A percentile compares a stretch with the other conserved stretches of the same genome.
phyloP scores from a whole-genome alignment of 2,329 filamentous ascomycete genomes.

The Xylogone sp. region DNA sequence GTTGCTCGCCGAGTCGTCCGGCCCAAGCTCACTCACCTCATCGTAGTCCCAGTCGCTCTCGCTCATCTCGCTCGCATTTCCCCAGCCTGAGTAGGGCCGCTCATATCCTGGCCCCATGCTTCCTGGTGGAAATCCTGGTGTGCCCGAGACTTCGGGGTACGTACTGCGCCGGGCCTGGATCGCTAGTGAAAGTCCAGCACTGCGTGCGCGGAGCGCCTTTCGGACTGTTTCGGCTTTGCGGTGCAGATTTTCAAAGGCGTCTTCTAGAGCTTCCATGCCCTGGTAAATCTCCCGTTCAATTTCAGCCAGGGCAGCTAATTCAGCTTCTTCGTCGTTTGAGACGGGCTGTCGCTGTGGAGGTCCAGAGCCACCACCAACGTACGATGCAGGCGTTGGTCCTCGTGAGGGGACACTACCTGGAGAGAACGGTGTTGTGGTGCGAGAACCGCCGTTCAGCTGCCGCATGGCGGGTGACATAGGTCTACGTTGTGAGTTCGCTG shows the following conservation, averaged over 20 bases:
- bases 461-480: slow-evolving; percentile 21
- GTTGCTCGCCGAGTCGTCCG: slow-evolving; percentile 78
- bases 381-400: slow-evolving; percentile 53
- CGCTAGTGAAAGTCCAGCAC: slow-evolving; percentile 60
- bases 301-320: slow-evolving; percentile 85
- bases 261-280: slow-evolving; percentile 91
- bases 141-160: slow-evolving; percentile 33
- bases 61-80: slow-evolving; percentile 43
- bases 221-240: slow-evolving; percentile 78
- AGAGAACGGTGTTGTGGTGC: slow-evolving; percentile 27
- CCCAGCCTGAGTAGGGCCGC: slow-evolving; percentile 23
- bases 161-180: slow-evolving; percentile 22
- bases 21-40: slow-evolving; percentile 60
- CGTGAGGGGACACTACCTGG: slow-evolving; percentile 37
- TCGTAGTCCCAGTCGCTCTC: slow-evolving; percentile 33
- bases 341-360: slow-evolving; percentile 54
- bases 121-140: slow-evolving; percentile 31
- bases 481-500: slow-evolving; percentile 38
- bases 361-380: slow-evolving; percentile 30
- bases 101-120: slow-evolving; percentile 28
- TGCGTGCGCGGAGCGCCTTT: slow-evolving; percentile 73
- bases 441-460: slow-evolving; percentile 14
- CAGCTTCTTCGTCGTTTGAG: slow-evolving; percentile 88
- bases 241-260: slow-evolving; percentile 91
- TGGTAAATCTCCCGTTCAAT: slow-evolving; percentile 90